Evolutionary conservation across 768 basidiomycete genomes (phyloP), one percentile per base, ranked within the genome.

Genomic region (Podaxis sp.): DNA sequence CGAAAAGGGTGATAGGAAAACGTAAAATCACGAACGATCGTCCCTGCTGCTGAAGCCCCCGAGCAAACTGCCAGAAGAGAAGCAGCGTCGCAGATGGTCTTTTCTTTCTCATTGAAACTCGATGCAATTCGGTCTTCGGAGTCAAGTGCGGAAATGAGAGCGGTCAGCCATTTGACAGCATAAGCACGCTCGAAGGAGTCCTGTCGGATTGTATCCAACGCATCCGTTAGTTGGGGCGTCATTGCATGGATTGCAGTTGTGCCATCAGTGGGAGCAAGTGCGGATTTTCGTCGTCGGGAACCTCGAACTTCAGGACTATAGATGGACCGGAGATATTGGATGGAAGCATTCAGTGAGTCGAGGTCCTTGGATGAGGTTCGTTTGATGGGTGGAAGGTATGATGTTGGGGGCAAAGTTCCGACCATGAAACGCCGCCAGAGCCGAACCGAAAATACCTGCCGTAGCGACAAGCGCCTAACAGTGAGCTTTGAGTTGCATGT

Each of bases 171-270:
- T 62, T 81, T 83, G 2, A 92, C 80, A 0, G 87, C 80, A 58
- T 87, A 87, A 0, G 82, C 71, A 8, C 88, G 82, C 73, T 95
- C 93, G 71, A 89, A 94, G 1, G 77, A 59, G 69, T 95, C 91
- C 0, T 74, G 72, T 50, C 82, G 79, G 24, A 85, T 66, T 12
- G 70, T 65, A 20, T 78, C 76, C 22, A 71, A 40, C n/a, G 20
- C 15, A 10, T 46, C 30, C 4, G 30, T 66, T 56, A 48, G 55
- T 46, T 49, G 52, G 49, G 28, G 50, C 41, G 61, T 26, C 36
- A 41, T 60, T 26, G 38, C 37, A n/a, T 49, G n/a, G 28, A 40
- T 28, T 12, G 22, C 28, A 6, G 24, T 15, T 17, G 28, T 30
- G 7, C 20, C 33, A 12, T 50, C 41, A 8, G 12, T 28, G 44